Percentiles rank a stretch among this genome's conserved stretches.
Conservation (phyloP, 257 asterid genomes). For the Przewalskia tangutica region DNA sequence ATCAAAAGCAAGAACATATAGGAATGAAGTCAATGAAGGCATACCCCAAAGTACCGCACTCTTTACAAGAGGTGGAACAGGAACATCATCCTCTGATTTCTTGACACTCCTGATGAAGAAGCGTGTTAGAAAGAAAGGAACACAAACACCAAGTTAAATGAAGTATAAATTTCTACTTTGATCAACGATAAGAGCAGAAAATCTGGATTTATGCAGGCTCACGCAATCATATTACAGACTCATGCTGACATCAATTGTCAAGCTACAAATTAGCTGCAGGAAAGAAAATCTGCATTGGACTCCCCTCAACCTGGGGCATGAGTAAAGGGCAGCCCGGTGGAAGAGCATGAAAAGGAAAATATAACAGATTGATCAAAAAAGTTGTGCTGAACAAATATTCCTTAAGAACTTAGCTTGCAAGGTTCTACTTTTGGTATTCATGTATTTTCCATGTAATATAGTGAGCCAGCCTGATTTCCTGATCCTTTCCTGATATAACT, state of each 20-base stretch:
- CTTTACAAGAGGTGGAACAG: constrained; percentile 91
- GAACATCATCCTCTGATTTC: constrained; percentile 85
- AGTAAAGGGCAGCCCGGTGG: no score
- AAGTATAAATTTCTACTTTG: neutral
- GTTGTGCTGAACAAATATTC: neutral
- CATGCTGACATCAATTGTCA: neutral
- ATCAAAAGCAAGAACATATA: neutral
- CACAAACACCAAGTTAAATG: neutral
- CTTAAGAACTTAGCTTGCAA: neutral
- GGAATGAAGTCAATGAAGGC: neutral
- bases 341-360: neutral
- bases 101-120: constrained; percentile 51
- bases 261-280: neutral
- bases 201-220: no score
- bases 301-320: neutral
- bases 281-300: neutral
- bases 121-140: neutral
- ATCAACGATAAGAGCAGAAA: neutral
- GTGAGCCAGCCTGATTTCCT: neutral
- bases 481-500: neutral
- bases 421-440: neutral
- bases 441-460: neutral
- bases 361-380: neutral
- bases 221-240: neutral
- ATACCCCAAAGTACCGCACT: constrained; percentile 96